Percentiles rank a stretch among this genome's conserved stretches.
These are phyloP conservation scores for Alnus rubra DNA, from an alignment of 306 rosid genomes.

Conservation along the genomic window DNA sequence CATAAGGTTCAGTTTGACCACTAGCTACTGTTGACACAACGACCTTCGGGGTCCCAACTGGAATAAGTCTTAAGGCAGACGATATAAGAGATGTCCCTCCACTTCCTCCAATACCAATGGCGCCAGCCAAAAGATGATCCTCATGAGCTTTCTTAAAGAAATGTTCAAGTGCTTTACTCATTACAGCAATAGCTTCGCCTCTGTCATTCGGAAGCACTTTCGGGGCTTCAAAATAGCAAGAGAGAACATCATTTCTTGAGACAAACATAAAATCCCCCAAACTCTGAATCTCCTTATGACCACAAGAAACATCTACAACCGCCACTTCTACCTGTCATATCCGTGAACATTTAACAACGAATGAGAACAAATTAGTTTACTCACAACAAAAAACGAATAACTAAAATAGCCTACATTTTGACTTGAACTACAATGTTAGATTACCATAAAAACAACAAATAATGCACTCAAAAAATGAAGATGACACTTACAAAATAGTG, in stretches of 20 bases:
- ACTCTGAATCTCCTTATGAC: conserved; percentile 34
- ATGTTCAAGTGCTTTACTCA: conserved; percentile 64
- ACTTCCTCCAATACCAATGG: conserved; percentile 78
- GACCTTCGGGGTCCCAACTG: conserved; percentile 79
- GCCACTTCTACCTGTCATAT: conserved; percentile 53
- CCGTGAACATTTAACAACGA: conserved; percentile 7
- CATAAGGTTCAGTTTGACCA: conserved; percentile 79
- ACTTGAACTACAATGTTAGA: neutral
- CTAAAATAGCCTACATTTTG: neutral
- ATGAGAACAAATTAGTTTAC: neutral
- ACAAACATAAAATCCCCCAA: conserved; percentile 54
- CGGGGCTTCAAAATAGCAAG: conserved; percentile 36
- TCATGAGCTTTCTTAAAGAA: conserved; percentile 52
- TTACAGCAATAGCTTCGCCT: conserved; percentile 65
- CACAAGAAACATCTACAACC: conserved; percentile 72
- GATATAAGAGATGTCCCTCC: conserved; percentile 86
- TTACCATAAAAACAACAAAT: neutral
- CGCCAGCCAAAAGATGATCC: conserved; percentile 58
- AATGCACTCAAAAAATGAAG: neutral
- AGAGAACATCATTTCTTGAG: conserved; percentile 59
- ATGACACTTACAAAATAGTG: neutral
- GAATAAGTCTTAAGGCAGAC: conserved; percentile 60
- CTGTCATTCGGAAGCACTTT: conserved; percentile 58
- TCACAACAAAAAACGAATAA: neutral
- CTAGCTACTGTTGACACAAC: conserved; percentile 91